These are phyloP conservation scores for Syncephalastrum monosporum DNA, from an alignment of 371 early-diverging fungal genomes.

Conservation along the genomic window DNA sequence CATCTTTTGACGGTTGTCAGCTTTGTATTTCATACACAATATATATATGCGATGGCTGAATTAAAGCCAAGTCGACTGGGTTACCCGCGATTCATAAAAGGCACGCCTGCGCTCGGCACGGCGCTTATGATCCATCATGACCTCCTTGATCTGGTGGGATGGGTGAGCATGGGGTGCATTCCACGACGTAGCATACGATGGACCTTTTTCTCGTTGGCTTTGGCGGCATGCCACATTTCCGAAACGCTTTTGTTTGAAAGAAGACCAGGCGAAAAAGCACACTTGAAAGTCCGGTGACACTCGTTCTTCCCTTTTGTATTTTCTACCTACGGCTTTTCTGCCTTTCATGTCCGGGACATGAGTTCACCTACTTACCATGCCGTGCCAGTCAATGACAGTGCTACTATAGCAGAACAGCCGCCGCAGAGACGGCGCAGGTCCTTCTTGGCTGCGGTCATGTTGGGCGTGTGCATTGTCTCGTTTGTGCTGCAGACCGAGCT, in stretches of 20 bases:
- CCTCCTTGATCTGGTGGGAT: slow-evolving; percentile 39
- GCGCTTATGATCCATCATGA: slow-evolving; percentile 55
- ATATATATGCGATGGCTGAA: too few relatives aligned
- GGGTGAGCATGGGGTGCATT: too few relatives aligned
- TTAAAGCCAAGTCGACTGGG: too few relatives aligned
- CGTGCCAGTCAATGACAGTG: slow-evolving; percentile 21
- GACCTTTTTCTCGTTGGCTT: slow-evolving; percentile 49
- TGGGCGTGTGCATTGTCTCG: slow-evolving; percentile 56
- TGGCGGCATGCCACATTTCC: slow-evolving; percentile 23
- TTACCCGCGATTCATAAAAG: slow-evolving; percentile 59
- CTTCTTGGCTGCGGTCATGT: slow-evolving; percentile 39
- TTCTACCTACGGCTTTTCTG: neutral
- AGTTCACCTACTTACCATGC: slow-evolving; percentile 27
- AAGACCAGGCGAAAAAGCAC: slow-evolving; percentile 1
- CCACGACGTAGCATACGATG: too few relatives aligned
- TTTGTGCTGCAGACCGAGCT: slow-evolving; percentile 71
- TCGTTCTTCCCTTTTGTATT: neutral
- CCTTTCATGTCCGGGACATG: neutral
- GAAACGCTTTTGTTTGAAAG: slow-evolving; percentile 3
- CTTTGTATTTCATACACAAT: neutral
- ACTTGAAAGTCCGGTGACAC: neutral
- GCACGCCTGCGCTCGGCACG: slow-evolving; percentile 60
- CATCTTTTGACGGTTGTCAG: slow-evolving; percentile 26
- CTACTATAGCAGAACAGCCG: neutral
- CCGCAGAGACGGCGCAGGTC: slow-evolving; percentile 12